Percentiles rank a stretch among this genome's conserved stretches.
These are phyloP conservation scores for Begonia loranthoides DNA, from an alignment of 306 rosid species.

Conservation along the genomic window DNA sequence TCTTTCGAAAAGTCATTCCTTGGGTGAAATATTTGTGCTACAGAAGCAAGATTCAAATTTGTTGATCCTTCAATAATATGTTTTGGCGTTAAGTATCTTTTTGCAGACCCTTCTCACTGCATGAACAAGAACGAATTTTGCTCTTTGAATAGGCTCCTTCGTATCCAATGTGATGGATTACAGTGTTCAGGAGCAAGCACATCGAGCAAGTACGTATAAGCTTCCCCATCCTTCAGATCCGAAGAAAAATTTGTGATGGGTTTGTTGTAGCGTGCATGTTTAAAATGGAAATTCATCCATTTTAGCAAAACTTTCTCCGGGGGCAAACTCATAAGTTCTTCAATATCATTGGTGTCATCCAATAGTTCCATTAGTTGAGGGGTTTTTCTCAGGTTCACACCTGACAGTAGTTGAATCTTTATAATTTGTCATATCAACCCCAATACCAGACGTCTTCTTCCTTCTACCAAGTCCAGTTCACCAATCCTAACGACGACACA, in stretches of 20 bases:
- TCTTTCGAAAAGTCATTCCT: slow-evolving; percentile 65
- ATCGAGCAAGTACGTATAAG: slow-evolving; percentile 81
- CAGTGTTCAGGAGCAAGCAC: slow-evolving; percentile 90
- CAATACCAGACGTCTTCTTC: slow-evolving; percentile 95
- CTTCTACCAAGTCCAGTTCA: slow-evolving; percentile 90
- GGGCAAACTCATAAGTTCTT: slow-evolving; percentile 83
- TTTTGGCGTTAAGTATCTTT: slow-evolving; percentile 78
- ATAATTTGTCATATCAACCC: slow-evolving; percentile 93
- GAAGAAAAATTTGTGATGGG: slow-evolving; percentile 80
- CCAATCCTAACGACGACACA: slow-evolving; percentile 94
- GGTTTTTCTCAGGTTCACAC: slow-evolving; percentile 88
- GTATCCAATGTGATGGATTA: slow-evolving; percentile 58
- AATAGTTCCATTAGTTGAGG: slow-evolving; percentile 93
- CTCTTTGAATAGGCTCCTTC: slow-evolving; percentile 63
- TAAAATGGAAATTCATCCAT: slow-evolving; percentile 96
- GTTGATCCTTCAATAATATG: slow-evolving; percentile 95
- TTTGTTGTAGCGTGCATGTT: slow-evolving; percentile 63
- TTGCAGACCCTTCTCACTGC: slow-evolving; percentile 97
- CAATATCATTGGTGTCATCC: slow-evolving; percentile 82
- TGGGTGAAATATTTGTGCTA: slow-evolving; percentile 91
- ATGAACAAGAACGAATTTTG: slow-evolving; percentile 86
- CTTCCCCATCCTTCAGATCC: slow-evolving; percentile 95
- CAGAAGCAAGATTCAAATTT: slow-evolving; percentile 95
- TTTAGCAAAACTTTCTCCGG: slow-evolving; percentile 88
- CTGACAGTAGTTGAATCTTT: slow-evolving; percentile 94